Base-by-base conservation (phyloP, 2,329 filamentous ascomycete genomes). In the Cladosporium sp. region DNA sequence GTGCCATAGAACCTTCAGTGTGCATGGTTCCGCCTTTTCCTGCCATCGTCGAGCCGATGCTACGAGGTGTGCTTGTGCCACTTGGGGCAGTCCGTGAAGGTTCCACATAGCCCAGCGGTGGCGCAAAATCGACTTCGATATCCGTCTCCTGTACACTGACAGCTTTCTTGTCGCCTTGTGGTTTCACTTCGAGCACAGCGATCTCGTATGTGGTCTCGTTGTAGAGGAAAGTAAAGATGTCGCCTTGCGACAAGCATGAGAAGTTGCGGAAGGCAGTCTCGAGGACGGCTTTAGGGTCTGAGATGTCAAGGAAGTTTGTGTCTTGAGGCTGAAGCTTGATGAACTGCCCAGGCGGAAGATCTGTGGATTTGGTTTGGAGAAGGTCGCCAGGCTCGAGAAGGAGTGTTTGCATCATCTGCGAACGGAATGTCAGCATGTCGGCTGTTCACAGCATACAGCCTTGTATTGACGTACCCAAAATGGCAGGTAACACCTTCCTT, bases 281-380 rank as follows among this genome's bases (percentile, higher is more conserved):
- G 28, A 99, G 85, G 12, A 99, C 94, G 39, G 94, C 94, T 76
- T 96, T 97, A 20, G 94, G 94, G 68, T 99, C 94, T 67, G 89
- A 93, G 71, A 99, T 97, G 45, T 97, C 93, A 62, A 99, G 88
- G 75, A 99, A 99, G 66, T 88, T 89, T 53, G 89, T 86, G 20
- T 90, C 92, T 75, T 99, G 94, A 0, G 94, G 90, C 77, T 99
- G 93, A 8, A 99, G 84, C 76, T 99, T 99, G 78, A 99, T 95
- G 74, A 96, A 88, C 62, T 87, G 87, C 34, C 94, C 94, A 0
- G 93, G 86, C 51, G 92, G 90, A 15, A 99, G 83, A 40, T 96
- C 93, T 2, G 94, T 97, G 8, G 91, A 95, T 74, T 95, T 95
- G 73, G 97, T 87, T 76, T 99, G 92, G 3, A 99, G 83, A 67